Base-by-base conservation (phyloP, 495 filamentous ascomycete species). In the Hyaloscypha variabilis region DNA sequence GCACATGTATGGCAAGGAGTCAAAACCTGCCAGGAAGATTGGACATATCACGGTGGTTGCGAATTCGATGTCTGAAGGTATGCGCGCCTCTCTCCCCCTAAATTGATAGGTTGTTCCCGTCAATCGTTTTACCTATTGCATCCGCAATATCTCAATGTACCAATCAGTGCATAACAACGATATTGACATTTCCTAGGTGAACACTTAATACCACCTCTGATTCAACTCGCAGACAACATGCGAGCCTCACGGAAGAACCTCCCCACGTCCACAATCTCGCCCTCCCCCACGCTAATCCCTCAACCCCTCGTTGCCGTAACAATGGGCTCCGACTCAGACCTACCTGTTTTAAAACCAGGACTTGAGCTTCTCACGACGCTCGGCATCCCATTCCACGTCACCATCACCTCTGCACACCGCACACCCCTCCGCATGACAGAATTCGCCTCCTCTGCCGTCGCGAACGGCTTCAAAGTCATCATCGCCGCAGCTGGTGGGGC, bases 311-410 rank as follows among this genome's bases (percentile, higher is more conserved):
- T 97, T 8, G 89, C 90, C 8, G 88, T 99, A 10, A 91, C 93
- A 39, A 97, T 97, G 92, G 95, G 95, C 65, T 98, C 95, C 6
- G 93, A 97, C 79, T 95, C 91, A 46, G 95, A 99, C 75, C 86
- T 97, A 21, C 88, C 88, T 39, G 87, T 90, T 14, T 85, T 98
- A 19, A 84, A 87, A 25, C 87, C 90, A 1, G 92, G 90, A 19
- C 80, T 96, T 46, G 86, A 91, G 65, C 83, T 97, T 42, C 84
- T 99, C 42, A 79, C 84, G 30, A 83, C 88, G 36, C 90, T 99
- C 70, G 80, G 81, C 19, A 89, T 98, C 52, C 87, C 91, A 13
- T 91, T 86, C 72, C 84, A 87, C 23, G 83, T 89, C 23, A 89
- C 89, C 61, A 96, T 99, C 77, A 96, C 93, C 29, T 97, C 94